Conservation (phyloP, 371 early-diverging fungal genomes). For the Synchytrium microbalum region DNA sequence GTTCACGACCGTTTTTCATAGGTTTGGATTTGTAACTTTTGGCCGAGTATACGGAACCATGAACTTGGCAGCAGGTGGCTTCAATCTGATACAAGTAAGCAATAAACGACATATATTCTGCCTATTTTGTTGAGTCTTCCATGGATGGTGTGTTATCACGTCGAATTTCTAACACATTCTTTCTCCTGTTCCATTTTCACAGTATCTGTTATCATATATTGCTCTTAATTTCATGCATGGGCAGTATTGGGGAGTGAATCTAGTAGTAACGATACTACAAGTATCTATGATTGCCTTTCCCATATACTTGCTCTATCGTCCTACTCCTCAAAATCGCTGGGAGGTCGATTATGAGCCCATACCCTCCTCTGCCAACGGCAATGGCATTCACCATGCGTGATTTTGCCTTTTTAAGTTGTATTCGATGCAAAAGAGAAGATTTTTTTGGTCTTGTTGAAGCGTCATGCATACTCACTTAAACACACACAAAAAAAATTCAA, state of each 20-base stretch:
- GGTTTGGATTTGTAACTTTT: slow-evolving; percentile 5
- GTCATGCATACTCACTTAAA: too few relatives aligned
- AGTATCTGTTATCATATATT: not conserved
- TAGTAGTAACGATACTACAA: not conserved
- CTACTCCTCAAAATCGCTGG: not conserved
- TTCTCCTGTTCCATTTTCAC: not conserved
- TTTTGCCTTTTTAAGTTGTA: too few relatives aligned
- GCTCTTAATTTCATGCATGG: slow-evolving; percentile 1
- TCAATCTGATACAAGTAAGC: slow-evolving; percentile 1
- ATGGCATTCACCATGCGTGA: too few relatives aligned
- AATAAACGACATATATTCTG: too few relatives aligned
- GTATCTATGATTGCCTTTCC: not conserved
- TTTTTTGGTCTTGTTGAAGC: too few relatives aligned
- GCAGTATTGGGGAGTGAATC: not conserved
- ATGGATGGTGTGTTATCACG: not conserved
- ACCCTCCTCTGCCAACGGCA: too few relatives aligned
- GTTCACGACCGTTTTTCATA: not conserved
- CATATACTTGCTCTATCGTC: not conserved
- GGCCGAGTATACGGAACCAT: slow-evolving; percentile 1
- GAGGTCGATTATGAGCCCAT: not conserved
- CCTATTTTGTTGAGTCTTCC: not conserved
- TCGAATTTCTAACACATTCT: not conserved
- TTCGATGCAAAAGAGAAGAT: too few relatives aligned
- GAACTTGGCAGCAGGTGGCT: slow-evolving; percentile 3
- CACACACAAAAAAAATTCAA: too few relatives aligned